phyloP scores from a whole-genome alignment of 768 basidiomycete genomes.

The Tulasnella sp. region DNA sequence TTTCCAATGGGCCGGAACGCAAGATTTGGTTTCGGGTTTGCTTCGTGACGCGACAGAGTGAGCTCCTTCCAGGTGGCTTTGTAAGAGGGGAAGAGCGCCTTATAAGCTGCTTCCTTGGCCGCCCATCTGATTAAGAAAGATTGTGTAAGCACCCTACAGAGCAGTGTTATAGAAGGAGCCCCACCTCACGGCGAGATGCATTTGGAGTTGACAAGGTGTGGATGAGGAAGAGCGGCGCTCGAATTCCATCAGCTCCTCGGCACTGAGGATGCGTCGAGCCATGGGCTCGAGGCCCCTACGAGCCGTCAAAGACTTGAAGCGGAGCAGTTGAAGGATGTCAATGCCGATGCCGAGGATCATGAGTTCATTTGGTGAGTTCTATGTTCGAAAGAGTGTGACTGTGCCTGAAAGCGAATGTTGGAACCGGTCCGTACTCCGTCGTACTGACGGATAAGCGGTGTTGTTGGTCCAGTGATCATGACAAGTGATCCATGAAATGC shows the following conservation, averaged over 20 bases:
- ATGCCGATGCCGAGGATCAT: conserved; percentile 58
- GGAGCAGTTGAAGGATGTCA: conserved; percentile 59
- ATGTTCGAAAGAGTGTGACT: too few species aligned
- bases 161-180: not conserved
- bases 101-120: conserved; percentile 79
- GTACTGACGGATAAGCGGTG: too few species aligned
- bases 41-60: conserved; percentile 34
- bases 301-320: conserved; percentile 43
- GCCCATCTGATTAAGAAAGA: conserved; percentile 49
- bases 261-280: conserved; percentile 53
- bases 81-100: conserved; percentile 57
- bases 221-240: conserved; percentile 21
- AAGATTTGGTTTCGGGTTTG: conserved; percentile 35
- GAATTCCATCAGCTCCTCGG: conserved; percentile 33
- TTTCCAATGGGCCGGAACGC: conserved; percentile 20
- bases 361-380: too few species aligned
- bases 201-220: not conserved
- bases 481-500: too few species aligned
- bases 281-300: conserved; percentile 39
- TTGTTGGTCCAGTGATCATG: too few species aligned
- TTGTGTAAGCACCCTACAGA: not conserved
- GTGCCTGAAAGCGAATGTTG: too few species aligned
- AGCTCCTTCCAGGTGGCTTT: conserved; percentile 68
- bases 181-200: not conserved
- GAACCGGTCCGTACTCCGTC: too few species aligned